phyloP scores from a whole-genome alignment of 805 yeast genomes.

The Groenewaldozyma salmanticensis region DNA sequence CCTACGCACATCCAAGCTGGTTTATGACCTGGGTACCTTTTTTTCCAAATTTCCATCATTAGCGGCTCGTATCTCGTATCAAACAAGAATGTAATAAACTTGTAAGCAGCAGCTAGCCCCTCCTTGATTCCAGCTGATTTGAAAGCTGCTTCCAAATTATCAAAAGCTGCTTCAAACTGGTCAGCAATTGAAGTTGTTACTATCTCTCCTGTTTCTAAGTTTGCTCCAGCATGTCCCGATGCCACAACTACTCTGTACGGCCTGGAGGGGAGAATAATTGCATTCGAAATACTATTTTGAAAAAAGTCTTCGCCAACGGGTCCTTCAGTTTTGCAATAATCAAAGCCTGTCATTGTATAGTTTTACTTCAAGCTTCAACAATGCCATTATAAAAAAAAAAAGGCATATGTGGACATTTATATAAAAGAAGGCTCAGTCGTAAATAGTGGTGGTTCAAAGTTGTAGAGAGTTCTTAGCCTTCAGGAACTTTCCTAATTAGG shows the following conservation, averaged over 20 bases:
- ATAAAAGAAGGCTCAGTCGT: no score
- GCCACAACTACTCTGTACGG: background rate
- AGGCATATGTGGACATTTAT: no score
- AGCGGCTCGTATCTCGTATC: slow-evolving; percentile 1
- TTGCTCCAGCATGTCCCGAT: slow-evolving; percentile 1
- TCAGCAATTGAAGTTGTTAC: background rate
- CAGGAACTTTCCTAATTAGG: no score
- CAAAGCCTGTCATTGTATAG: no score
- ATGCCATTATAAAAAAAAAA: no score
- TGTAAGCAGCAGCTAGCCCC: slow-evolving; percentile 1
- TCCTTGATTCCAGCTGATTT: slow-evolving; percentile 1
- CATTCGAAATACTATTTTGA: slow-evolving; percentile 1
- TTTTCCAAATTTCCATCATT: slow-evolving; percentile 3
- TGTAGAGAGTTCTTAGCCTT: no score
- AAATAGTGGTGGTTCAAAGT: no score
- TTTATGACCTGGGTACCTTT: background rate
- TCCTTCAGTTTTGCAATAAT: slow-evolving; percentile 1
- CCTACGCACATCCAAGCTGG: slow-evolving; percentile 4
- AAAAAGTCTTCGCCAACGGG: slow-evolving; percentile 1
- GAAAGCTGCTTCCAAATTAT: slow-evolving; percentile 1
- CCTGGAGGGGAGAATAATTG: slow-evolving; percentile 1
- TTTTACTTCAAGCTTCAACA: no score
- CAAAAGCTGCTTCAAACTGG: slow-evolving; percentile 3
- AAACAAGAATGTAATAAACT: slow-evolving; percentile 2
- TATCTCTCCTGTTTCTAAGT: background rate